Percentiles rank a stretch among this genome's conserved stretches.
Conservation (phyloP, 768 basidiomycete species). For the Xerocomus potaroensis region DNA sequence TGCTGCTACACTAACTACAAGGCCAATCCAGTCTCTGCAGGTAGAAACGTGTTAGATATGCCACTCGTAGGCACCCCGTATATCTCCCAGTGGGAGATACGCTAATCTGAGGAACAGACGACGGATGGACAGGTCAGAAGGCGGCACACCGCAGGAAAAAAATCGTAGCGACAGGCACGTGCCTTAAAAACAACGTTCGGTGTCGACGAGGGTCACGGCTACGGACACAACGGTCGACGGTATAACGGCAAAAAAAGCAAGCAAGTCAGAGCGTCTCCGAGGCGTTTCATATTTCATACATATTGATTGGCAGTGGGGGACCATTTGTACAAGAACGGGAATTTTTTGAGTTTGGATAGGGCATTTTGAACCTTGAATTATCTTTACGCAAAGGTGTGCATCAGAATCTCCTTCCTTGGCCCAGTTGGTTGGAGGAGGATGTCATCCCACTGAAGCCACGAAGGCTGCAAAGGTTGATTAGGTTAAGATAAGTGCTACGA, state of each 20-base stretch:
- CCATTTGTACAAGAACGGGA: constrained; percentile 13
- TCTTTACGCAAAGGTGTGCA: too few species aligned
- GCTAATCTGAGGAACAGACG: constrained; percentile 9
- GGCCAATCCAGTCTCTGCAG: constrained; percentile 9
- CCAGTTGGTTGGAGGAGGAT: constrained; percentile 14
- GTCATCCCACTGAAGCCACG: constrained; percentile 43
- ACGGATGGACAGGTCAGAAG: constrained; percentile 4
- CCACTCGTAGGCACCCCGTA: constrained; percentile 11
- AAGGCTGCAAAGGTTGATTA: constrained; percentile 34
- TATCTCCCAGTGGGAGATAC: constrained; percentile 6
- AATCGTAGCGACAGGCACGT: constrained; percentile 2
- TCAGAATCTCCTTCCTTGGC: constrained; percentile 2
- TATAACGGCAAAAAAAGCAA: constrained; percentile 40
- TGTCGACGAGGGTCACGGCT: constrained; percentile 46
- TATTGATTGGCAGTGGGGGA: constrained; percentile 10
- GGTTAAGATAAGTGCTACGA: constrained; percentile 41
- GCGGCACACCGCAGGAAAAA: not conserved
- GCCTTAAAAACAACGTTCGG: constrained; percentile 1
- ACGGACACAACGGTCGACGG: constrained; percentile 45
- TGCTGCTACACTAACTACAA: too few species aligned
- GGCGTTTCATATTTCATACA: too few species aligned
- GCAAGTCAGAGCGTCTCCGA: not conserved
- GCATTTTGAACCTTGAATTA: not conserved
- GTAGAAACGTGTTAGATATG: constrained; percentile 11
- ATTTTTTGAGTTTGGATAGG: not conserved